Base-by-base conservation (phyloP, 2,329 filamentous ascomycete species). In the Trichophyton mentagrophytes region DNA sequence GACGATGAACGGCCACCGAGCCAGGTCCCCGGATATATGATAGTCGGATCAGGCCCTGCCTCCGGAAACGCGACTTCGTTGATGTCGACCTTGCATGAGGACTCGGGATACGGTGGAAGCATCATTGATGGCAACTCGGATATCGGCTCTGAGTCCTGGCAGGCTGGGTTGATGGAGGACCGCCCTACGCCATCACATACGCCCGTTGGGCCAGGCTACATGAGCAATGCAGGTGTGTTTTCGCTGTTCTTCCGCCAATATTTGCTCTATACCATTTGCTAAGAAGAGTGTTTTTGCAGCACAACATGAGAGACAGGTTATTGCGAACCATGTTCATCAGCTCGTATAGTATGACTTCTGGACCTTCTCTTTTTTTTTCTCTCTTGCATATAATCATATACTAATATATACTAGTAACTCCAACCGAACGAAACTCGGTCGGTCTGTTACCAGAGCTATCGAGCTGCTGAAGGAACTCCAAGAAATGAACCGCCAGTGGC, bases 101-200 rank as follows among this genome's bases (percentile, higher is more conserved):
- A 99, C 72, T 97, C 92, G 17, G 93, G 92, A 5, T 97, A 97
- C 70, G 91, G 90, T 60, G 88, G 87, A 51, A 96, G 89, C 71
- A 80, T 87, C 57, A 44, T 60, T 8, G 62, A 62, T 22, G 57
- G 49, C 17, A 82, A 82, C 65, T 72, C 76, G 46, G 57, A 59
- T 2, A 55, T 55, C 15, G 51, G n/a, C 30, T 25, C 55, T 25
- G 71, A 73, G 61, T 72, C 72, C 60, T 85, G 82, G 80, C 78
- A 81, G 68, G 77, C 80, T 17, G 79, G 78, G 61, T 72, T 83
- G 65, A 76, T 80, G 67, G 77, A 80, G 66, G 83, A 85, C 69
- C 75, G 78, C 64, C 82, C 80, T 46, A 83, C 80, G 22, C 81
- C 81, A 33, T 73, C 75, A 44, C 80, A 81, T 69, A 81, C 82